Conservation (phyloP, 192 early-diverging fungal species). For the Entomortierella parvispora region DNA sequence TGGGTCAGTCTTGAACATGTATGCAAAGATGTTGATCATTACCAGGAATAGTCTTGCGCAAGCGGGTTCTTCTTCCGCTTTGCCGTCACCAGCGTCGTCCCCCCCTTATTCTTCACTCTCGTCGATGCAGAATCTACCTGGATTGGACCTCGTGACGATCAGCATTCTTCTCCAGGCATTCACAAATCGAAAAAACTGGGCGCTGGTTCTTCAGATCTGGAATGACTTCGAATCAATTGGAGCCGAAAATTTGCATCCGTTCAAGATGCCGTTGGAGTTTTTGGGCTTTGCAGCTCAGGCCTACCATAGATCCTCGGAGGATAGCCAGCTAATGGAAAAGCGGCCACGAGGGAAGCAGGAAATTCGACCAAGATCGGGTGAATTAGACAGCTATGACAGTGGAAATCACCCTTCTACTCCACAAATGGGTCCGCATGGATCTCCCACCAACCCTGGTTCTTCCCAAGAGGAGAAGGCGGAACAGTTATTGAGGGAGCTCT, state of each 20-base stretch:
- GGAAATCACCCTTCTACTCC: no score
- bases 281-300: conserved; percentile 37
- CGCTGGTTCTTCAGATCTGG: conserved; percentile 38
- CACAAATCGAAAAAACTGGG: conserved; percentile 30
- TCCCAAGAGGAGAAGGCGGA: conserved; percentile 18
- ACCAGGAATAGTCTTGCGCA: background rate
- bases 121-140: conserved; percentile 11
- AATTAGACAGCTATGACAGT: no score
- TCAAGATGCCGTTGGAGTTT: conserved; percentile 33
- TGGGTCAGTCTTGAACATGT: conserved; percentile 32
- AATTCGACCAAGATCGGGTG: no score
- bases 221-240: conserved; percentile 35
- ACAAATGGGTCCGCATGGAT: no score
- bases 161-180: conserved; percentile 32
- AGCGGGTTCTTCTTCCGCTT: background rate
- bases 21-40: conserved; percentile 28
- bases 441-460: no score
- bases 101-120: background rate
- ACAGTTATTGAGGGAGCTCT: conserved; percentile 26
- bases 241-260: conserved; percentile 28
- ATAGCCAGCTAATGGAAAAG: no score
- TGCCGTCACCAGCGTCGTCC: background rate
- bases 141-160: conserved; percentile 20
- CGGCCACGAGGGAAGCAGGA: background rate
- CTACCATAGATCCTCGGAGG: background rate